Percentiles rank a stretch among this genome's conserved stretches.
Conservation (phyloP, 352 stramenopile species). For the Pythium myriotylum region DNA sequence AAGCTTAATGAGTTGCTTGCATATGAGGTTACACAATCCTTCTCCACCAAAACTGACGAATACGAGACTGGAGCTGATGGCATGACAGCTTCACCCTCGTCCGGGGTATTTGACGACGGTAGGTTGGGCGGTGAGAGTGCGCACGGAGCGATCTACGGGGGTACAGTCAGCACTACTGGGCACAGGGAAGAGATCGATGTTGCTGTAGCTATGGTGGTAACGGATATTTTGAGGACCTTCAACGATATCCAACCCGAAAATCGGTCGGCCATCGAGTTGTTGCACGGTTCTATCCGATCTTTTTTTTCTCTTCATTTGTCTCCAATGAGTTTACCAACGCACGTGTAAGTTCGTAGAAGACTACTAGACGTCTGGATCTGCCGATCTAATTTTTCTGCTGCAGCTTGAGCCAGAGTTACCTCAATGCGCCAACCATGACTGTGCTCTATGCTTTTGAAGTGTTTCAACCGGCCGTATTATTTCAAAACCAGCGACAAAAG, state of each 20-base stretch:
- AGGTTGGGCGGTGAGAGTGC: slow-evolving; percentile 23
- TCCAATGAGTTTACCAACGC: slow-evolving; percentile 10
- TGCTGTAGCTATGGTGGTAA: slow-evolving; percentile 1
- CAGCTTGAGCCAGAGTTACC: slow-evolving; percentile 6
- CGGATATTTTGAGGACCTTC: slow-evolving; percentile 20
- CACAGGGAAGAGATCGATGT: slow-evolving; percentile 17
- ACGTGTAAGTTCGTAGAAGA: slow-evolving; percentile 19
- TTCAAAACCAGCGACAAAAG: slow-evolving; percentile 14
- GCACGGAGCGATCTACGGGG: slow-evolving; percentile 20
- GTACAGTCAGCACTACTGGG: not conserved
- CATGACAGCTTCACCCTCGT: slow-evolving; percentile 10
- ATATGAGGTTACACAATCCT: slow-evolving; percentile 34
- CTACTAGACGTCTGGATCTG: not conserved
- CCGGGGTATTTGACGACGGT: slow-evolving; percentile 27
- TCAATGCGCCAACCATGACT: no score
- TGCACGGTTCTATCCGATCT: slow-evolving; percentile 13
- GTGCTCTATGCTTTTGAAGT: slow-evolving; percentile 15
- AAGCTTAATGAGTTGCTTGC: slow-evolving; percentile 45
- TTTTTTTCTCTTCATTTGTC: slow-evolving; percentile 14
- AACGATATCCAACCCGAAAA: not conserved
- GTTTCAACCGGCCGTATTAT: slow-evolving; percentile 17
- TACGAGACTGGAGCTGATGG: slow-evolving; percentile 5
- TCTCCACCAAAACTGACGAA: slow-evolving; percentile 11
- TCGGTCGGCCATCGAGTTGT: not conserved
- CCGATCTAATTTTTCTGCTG: not conserved